Base-by-base conservation (phyloP, 257 asterid genomes). In the Scutellaria minor region DNA sequence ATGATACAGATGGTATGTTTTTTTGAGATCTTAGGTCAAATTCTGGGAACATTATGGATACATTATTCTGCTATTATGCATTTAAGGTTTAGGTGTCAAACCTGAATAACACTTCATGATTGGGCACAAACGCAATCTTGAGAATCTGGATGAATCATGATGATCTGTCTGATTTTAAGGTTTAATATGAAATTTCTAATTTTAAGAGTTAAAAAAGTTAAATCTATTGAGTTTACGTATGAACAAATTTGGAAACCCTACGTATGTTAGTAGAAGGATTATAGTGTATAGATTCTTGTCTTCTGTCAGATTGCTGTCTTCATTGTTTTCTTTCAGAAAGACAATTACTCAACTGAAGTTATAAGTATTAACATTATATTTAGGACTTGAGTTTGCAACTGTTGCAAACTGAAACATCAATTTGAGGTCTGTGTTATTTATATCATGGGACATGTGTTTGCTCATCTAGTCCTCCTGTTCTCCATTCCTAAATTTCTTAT, bases 401-500 rank as follows among this genome's bases (percentile, higher is more conserved):
- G 46, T 18, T 72, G 69, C 56, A 66, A 39, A 20, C 18, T 56
- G 48, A 11, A 51, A 9, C 6, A 60, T 14, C 64, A 37, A 53
- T 61, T 24, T 60, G 83, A 55, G 78, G 75, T 58, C 37, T 71
- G 20, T 60, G 40, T 4, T 31, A 2, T 59, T 60, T 62, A 48
- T 60, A 7, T 45, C 22, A 12, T 51, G 40, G 71, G 71, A 44
- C 73, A n/a, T 83, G 68, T 61, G n/a, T 72, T 74, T 63, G 54
- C 70, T 56, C 71, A 72, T 31, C 37, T 31, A 31, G 37, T 31
- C 37, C 37, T 70, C 72, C 81, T 68, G 35, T 64, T 69, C 20
- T 68, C 64, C 69, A 48, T 48, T 71, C 76, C 90, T 89, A 82
- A 89, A 84, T 71, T 20, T 84, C 73, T 79, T 80, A 31, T 31